Evolutionary conservation across 257 asterid genomes (phyloP).

Genomic region (Henckelia pumila): DNA sequence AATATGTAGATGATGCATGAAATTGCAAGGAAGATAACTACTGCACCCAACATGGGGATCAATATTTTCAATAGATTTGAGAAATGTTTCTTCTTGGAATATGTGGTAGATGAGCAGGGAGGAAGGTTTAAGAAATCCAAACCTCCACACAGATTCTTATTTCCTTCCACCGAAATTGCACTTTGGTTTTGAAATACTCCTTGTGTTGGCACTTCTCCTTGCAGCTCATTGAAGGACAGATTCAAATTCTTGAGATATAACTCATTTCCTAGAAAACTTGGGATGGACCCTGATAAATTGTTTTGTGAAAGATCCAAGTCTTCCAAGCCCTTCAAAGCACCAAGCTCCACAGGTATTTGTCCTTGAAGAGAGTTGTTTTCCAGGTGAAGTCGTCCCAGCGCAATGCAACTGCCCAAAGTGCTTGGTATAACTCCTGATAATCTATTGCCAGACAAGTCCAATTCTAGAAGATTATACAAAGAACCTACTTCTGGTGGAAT

Average conservation of each 20-base stretch:
- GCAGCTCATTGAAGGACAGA: slow-evolving; percentile 12
- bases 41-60: neutral
- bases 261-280: too few species aligned
- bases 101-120: neutral
- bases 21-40: neutral
- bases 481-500: slow-evolving; percentile 6
- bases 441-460: slow-evolving; percentile 14
- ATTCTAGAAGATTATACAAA: neutral
- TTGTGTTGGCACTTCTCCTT: too few species aligned
- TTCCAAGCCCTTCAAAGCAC: too few species aligned
- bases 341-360: neutral
- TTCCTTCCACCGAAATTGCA: slow-evolving; percentile 3
- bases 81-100: slow-evolving; percentile 1
- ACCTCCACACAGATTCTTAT: slow-evolving; percentile 11
- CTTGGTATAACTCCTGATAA: slow-evolving; percentile 19
- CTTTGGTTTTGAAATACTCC: slow-evolving; percentile 5
- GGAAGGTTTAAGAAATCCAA: neutral
- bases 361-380: slow-evolving; percentile 14
- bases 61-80: neutral
- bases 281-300: too few species aligned
- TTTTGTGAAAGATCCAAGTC: too few species aligned
- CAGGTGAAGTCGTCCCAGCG: neutral
- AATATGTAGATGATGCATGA: neutral
- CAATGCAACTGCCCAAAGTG: neutral
- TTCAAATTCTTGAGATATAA: neutral